Base-by-base conservation (phyloP, 768 basidiomycete species). In the Lactarius indigo region DNA sequence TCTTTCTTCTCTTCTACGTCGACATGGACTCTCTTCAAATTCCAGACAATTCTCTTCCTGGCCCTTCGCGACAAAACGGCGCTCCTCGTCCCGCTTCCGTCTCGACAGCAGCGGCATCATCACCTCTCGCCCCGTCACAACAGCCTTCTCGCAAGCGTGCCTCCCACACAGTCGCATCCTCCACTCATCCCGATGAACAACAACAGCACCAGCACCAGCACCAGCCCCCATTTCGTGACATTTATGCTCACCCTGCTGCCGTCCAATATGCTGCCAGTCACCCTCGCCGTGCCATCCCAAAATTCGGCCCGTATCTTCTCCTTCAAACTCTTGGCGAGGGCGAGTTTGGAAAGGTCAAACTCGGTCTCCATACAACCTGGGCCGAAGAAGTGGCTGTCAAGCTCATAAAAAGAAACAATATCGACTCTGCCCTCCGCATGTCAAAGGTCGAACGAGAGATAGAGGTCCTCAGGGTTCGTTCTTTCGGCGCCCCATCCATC, bases 331-430 rank as follows among this genome's bases (percentile, higher is more conserved):
- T 99, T 23, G 97, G 97, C 55, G 96, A 99, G 78, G 96, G 96
- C 71, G 96, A 98, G 80, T 98, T 98, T 74, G 96, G 95, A 56
- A 98, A 98, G 76, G 96, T 98, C 79, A 98, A 98, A 76, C 86
- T 98, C n/a, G 96, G 96, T 6, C 82, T 98, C 61, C 96, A 98
- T 73, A 83, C 82, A 71, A 87, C 91, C 70, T 97, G 91, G 88
- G 95, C 94, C 35, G 95, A 97, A 76, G 96, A 98, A 75, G 96
- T 96, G n/a, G 96, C 96, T 15, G 95, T 98, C 73, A 99, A 99
- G 80, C 82, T 99, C 65, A 98, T 98, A 72, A 84, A 95, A 62
- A 81, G 95, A 63, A 94, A 94, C 37, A 98, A 92, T 74, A 87
- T 98, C 64, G 96, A 98, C 72, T 90, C 85, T 64, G 80, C 85